phyloP scores from a whole-genome alignment of 768 basidiomycete genomes.

The Boletus coccyginus region DNA sequence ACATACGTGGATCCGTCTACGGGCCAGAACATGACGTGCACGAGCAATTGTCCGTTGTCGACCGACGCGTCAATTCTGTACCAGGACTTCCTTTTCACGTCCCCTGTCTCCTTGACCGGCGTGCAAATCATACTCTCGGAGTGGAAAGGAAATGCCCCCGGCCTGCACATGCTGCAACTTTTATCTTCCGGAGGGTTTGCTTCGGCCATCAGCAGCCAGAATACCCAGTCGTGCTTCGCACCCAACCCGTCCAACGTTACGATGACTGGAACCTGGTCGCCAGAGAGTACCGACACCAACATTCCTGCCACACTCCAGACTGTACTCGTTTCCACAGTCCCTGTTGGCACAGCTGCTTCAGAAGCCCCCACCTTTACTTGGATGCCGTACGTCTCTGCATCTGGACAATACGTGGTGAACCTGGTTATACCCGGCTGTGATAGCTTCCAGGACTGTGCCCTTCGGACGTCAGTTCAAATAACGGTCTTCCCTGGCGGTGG shows the following conservation, averaged over 20 bases:
- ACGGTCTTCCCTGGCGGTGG: conserved; percentile 77
- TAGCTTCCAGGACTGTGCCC: conserved; percentile 72
- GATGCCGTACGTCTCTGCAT: conserved; percentile 88
- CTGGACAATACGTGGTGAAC: conserved; percentile 83
- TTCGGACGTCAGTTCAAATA: conserved; percentile 79
- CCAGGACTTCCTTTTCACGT: conserved; percentile 89
- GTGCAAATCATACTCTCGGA: conserved; percentile 78
- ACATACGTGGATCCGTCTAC: conserved; percentile 75
- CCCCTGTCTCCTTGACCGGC: conserved; percentile 71
- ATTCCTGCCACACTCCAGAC: conserved; percentile 80
- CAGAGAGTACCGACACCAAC: conserved; percentile 58
- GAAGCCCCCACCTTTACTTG: conserved; percentile 82
- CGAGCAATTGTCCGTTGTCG: conserved; percentile 73
- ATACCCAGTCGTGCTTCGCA: conserved; percentile 72
- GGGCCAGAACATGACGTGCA: conserved; percentile 75
- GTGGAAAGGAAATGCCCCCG: conserved; percentile 74
- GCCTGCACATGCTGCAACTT: conserved; percentile 88
- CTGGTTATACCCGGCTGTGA: conserved; percentile 86
- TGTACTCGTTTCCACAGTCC: conserved; percentile 66
- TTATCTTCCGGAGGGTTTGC: conserved; percentile 91
- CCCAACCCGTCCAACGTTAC: conserved; percentile 69
- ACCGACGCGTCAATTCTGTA: conserved; percentile 75
- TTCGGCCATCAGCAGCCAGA: conserved; percentile 61
- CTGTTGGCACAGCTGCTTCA: conserved; percentile 58
- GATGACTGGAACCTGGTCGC: conserved; percentile 68